Percentiles rank a stretch among this genome's conserved stretches.
Conservation (phyloP, 345 rosid species). For the Heritiera fomes region DNA sequence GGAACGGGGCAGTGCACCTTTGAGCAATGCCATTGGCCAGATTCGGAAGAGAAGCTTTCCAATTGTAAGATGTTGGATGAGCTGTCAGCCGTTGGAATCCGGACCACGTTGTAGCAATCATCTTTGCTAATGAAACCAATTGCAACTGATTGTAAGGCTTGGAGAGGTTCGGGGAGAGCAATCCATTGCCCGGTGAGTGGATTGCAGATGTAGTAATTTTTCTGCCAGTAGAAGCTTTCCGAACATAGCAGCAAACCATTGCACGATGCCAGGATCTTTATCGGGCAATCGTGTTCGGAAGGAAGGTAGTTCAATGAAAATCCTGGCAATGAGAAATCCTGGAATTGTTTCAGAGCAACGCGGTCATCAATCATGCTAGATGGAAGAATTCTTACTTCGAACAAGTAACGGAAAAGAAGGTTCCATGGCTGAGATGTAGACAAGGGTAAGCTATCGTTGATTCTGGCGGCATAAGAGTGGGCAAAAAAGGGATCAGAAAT, state of each 20-base stretch:
- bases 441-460: neutral
- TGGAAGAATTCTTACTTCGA: constrained; percentile 1
- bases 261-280: constrained; percentile 11
- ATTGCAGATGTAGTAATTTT: constrained; percentile 2
- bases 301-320: constrained; percentile 16
- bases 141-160: neutral
- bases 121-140: constrained; percentile 13
- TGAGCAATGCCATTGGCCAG: constrained; percentile 13
- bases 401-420: constrained; percentile 13
- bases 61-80: neutral
- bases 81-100: neutral
- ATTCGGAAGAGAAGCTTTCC: constrained; percentile 9
- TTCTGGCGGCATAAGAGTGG: neutral
- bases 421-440: constrained; percentile 4
- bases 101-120: neutral
- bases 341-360: neutral
- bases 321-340: neutral
- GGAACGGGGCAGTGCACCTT: neutral
- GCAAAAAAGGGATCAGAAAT: constrained; percentile 14
- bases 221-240: constrained; percentile 15
- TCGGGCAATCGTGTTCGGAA: neutral
- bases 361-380: constrained; percentile 10
- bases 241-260: constrained; percentile 1
- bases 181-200: constrained; percentile 10
- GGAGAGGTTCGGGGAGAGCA: neutral